Evolutionary conservation across 106 monocot genomes (phyloP).

Genomic region (Alisma plantagoaquatica): DNA sequence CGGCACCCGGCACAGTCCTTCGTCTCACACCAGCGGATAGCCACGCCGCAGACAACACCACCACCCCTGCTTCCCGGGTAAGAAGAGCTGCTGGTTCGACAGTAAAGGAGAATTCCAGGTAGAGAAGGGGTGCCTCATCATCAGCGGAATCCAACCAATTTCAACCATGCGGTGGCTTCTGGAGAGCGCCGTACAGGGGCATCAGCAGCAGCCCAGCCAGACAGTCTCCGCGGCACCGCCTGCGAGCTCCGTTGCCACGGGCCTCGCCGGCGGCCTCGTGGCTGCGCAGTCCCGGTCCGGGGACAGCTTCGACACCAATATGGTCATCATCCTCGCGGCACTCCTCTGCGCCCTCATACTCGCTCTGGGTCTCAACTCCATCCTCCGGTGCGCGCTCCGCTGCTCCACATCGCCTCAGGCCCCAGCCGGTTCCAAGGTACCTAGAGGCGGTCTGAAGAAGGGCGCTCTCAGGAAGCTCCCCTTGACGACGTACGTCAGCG

Average conservation of each 20-base stretch:
- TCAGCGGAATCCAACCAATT: too few species aligned
- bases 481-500: constrained; percentile 21
- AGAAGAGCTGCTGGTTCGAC: too few species aligned
- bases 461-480: constrained; percentile 22
- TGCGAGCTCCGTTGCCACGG: constrained; percentile 4
- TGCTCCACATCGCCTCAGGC: too few species aligned
- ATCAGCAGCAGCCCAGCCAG: not conserved
- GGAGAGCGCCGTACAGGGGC: not conserved
- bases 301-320: constrained; percentile 48
- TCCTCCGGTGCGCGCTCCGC: constrained; percentile 39
- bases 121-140: too few species aligned
- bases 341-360: constrained; percentile 40
- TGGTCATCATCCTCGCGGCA: constrained; percentile 58
- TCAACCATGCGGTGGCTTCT: constrained; percentile 18
- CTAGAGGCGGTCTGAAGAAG: constrained; percentile 26
- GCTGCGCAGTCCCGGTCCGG: constrained; percentile 14
- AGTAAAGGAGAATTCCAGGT: too few species aligned
- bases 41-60: too few species aligned
- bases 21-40: too few species aligned
- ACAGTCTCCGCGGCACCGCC: not conserved
- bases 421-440: too few species aligned
- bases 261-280: constrained; percentile 9
- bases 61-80: too few species aligned
- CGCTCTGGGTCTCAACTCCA: constrained; percentile 45
- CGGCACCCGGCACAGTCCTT: too few species aligned